Conservation (phyloP, 2,329 filamentous ascomycete genomes). For the Penicillium nordicum region DNA sequence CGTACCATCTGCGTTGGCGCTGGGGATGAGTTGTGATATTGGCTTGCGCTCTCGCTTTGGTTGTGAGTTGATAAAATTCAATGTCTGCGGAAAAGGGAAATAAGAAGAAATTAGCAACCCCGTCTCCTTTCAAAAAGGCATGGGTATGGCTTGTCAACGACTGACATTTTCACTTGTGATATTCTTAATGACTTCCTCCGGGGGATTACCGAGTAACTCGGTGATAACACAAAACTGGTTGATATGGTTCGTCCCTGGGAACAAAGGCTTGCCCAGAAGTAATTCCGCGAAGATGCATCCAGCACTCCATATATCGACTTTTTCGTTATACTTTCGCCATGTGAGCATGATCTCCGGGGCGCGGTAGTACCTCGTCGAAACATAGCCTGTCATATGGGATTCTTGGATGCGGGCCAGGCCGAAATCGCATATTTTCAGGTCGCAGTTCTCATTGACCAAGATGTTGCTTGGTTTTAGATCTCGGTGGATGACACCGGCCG, state of each 20-base stretch:
- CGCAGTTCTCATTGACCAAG: conserved; percentile 98
- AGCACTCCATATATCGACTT: conserved; percentile 98
- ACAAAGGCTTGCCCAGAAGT: conserved; percentile 94
- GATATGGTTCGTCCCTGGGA: conserved; percentile 97
- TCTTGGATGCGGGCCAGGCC: conserved; percentile 96
- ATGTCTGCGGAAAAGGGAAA: conserved; percentile 56
- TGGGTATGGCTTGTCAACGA: too few relatives aligned
- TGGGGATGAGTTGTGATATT: conserved; percentile 84
- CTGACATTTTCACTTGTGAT: conserved; percentile 92
- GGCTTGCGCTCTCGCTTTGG: conserved; percentile 89
- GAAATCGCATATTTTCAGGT: conserved; percentile 99
- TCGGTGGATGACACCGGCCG: conserved; percentile 92
- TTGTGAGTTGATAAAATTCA: conserved; percentile 94
- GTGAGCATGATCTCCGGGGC: conserved; percentile 99
- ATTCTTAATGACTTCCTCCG: conserved; percentile 94
- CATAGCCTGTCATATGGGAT: conserved; percentile 98
- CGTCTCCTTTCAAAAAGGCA: neutral
- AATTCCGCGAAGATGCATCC: conserved; percentile 99
- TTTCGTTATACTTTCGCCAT: conserved; percentile 99
- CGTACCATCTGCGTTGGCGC: conserved; percentile 77
- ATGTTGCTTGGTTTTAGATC: conserved; percentile 99
- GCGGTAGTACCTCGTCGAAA: conserved; percentile 97
- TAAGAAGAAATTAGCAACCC: neutral
- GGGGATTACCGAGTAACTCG: conserved; percentile 91
- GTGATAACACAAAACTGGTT: conserved; percentile 99